These are phyloP conservation scores for Chrysoporthe deuterocubensis DNA, from an alignment of 2,329 filamentous ascomycete species.

Conservation along the genomic window DNA sequence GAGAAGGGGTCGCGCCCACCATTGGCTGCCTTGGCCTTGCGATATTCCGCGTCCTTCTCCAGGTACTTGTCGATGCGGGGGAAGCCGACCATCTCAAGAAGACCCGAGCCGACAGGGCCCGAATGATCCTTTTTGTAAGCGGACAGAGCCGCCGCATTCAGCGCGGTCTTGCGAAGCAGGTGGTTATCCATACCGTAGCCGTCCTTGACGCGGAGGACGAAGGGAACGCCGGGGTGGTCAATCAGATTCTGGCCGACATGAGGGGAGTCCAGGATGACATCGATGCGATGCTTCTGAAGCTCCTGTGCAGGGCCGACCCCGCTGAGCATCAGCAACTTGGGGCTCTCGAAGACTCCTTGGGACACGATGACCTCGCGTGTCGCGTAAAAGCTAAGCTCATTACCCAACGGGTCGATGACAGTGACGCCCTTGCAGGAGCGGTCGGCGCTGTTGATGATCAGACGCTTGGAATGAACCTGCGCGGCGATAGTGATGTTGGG, in stretches of 20 bases:
- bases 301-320: slow-evolving; percentile 63
- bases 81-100: slow-evolving; percentile 58
- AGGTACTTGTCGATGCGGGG: slow-evolving; percentile 61
- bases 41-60: slow-evolving; percentile 52
- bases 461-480: too few species aligned
- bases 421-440: neutral
- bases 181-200: slow-evolving; percentile 45
- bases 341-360: slow-evolving; percentile 63
- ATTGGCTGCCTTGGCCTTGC: slow-evolving; percentile 44
- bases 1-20: slow-evolving; percentile 57
- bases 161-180: slow-evolving; percentile 43
- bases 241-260: slow-evolving; percentile 67
- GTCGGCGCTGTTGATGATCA: too few species aligned
- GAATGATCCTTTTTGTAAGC: slow-evolving; percentile 44
- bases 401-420: slow-evolving; percentile 45
- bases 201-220: slow-evolving; percentile 51
- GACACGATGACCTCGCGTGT: slow-evolving; percentile 53
- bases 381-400: slow-evolving; percentile 51
- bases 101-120: slow-evolving; percentile 46
- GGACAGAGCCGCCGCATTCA: slow-evolving; percentile 40
- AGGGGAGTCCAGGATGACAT: slow-evolving; percentile 57
- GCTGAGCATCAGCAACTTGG: slow-evolving; percentile 67
- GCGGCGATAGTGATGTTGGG: too few species aligned
- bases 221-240: slow-evolving; percentile 61
- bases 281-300: slow-evolving; percentile 57